Base-by-base conservation (phyloP, 176 grass and related monocot genomes). In the Cenchrus fungigraminus region DNA sequence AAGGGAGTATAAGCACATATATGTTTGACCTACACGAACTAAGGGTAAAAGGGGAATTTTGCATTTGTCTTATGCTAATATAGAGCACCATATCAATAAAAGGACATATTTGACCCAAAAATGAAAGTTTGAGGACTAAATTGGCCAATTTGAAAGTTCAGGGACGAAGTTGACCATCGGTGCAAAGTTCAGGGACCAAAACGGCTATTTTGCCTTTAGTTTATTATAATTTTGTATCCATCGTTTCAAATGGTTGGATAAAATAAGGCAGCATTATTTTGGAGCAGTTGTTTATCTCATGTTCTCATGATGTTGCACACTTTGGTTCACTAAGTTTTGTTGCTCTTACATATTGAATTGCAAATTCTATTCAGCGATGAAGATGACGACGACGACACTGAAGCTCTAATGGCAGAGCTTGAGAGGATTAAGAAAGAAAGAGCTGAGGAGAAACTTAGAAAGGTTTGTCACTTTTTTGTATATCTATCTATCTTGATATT, bases 401-500 rank as follows among this genome's bases (percentile, higher is more conserved):
- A 95, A 77, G 97, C 93, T 34, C 78, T 96, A 56, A 96, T 99
- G 93, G 93, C 91, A 20, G 97, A 99, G 74, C 90, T 99, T 53
- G 97, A 96, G 80, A 94, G 94, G 84, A 94, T 99, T 62, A 99
- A 94, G 72, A 99, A 96, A 87, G 97, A 96, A 88, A 85, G 91
- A 86, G 86, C 90, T 1, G 93, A 96, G 19, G 97, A 99, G 75
- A 99, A 92, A 67, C 88, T 94, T 78, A 83, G 84, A 80, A 95
- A 95, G 93, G 95, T 98, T 71, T 71, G 79, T 28, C 31, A 25
- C 19, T 79, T 55, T 25, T 32, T 32, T 32, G 31, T 32, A 83
- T 45, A 6, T 59, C 17, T 52, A 50, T 74, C 62, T 45, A 14
- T 60, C 28, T 6, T 57, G 2, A 63, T 49, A 54, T 83, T 9